Base-by-base conservation (phyloP, 352 stramenopile species). In the Plasmopara halstedii region DNA sequence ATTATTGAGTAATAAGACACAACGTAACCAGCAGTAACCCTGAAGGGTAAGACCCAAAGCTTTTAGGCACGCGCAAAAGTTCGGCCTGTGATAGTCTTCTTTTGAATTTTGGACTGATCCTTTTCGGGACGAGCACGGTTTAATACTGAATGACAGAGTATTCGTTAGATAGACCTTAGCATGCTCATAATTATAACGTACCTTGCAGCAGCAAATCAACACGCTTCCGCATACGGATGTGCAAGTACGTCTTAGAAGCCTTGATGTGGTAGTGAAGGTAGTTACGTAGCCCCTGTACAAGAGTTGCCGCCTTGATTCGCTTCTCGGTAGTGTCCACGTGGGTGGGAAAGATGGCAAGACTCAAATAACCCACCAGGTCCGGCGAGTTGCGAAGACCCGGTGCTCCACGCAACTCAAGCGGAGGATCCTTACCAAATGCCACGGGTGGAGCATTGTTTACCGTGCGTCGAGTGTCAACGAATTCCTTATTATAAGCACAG, bases 211-310 rank as follows among this genome's bases (percentile, higher is more conserved):
- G 63, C 52, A 85, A 53, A 39, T 94, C 85, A 15, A 97, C 90
- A 49, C 86, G 81, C 76, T 95, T 95, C 53, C 92, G 77, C 92
- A 98, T 97, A 45, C 92, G 78, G 64, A 96, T 97, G 73, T 98
- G 91, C 55, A 97, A 61, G 66, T 97, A 95, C 39, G 89, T 96
- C 68, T 97, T 98, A 26, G 88, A 95, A 14, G 88, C 86, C 78
- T 97, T 98, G 64, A 97, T 96, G 69, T 98, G 92, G 76, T 98
- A 98, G 63, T 96, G 88, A 39, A 98, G 61, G 79, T 97, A 98
- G 53, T 91, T 94, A 20, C 89, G 80, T 53, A 98, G 93, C 14
- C 83, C 64, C 42, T 91, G 71, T 25, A 97, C 62, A 11, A 96
- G 64, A 25, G 78, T 91, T 22, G 93, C 80, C 0, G 82, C 79